A percentile compares a stretch with the other conserved stretches of the same genome.
phyloP scores from a whole-genome alignment of 257 asterid genomes.

The Solanum sitiens region DNA sequence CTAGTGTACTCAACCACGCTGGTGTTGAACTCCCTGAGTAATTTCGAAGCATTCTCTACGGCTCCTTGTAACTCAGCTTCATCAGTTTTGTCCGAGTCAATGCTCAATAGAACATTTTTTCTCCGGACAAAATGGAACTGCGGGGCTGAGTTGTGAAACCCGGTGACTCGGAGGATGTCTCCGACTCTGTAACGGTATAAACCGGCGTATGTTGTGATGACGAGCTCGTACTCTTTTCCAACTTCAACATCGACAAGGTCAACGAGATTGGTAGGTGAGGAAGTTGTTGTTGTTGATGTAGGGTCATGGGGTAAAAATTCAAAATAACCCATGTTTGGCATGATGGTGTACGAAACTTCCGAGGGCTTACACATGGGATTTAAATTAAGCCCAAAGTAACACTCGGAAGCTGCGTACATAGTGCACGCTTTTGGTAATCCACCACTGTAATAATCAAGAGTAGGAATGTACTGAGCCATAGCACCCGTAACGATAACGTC shows the following conservation, averaged over 20 bases:
- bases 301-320: constrained; percentile 76
- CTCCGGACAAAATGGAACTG: constrained; percentile 86
- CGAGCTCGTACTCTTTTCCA: constrained; percentile 88
- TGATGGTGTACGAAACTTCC: constrained; percentile 79
- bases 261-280: constrained; percentile 41
- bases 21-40: constrained; percentile 32
- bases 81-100: constrained; percentile 90
- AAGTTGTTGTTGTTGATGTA: constrained; percentile 23
- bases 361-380: constrained; percentile 89
- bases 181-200: constrained; percentile 82
- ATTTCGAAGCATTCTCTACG: constrained; percentile 56
- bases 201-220: constrained; percentile 81
- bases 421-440: constrained; percentile 83
- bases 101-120: constrained; percentile 74
- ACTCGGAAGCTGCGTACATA: constrained; percentile 96
- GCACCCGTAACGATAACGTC: constrained; percentile 97
- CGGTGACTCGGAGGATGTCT: constrained; percentile 88
- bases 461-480: constrained; percentile 97
- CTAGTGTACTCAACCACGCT: constrained; percentile 96
- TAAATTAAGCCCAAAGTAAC: constrained; percentile 85
- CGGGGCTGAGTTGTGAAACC: constrained; percentile 84
- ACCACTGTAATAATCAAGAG: constrained; percentile 74
- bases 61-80: constrained; percentile 88
- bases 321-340: constrained; percentile 98
- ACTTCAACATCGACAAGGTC: constrained; percentile 73